Conservation (phyloP, 495 filamentous ascomycete genomes). For the Oidiodendron maius region DNA sequence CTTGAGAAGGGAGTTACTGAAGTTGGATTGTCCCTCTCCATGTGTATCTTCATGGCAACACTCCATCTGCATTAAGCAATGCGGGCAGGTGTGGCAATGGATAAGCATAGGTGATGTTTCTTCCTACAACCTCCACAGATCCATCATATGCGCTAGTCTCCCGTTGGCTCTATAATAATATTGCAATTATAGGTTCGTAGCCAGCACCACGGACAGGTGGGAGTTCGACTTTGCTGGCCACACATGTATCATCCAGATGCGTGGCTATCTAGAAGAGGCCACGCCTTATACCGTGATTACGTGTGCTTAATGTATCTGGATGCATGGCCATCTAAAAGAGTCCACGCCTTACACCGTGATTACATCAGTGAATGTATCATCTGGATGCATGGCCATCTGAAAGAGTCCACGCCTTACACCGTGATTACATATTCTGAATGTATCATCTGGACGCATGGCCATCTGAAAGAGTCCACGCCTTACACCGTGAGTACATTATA, state of each 20-base stretch:
- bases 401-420: not conserved
- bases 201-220: conserved; percentile 18
- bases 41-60: too few species aligned
- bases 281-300: not conserved
- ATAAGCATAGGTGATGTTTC: too few species aligned
- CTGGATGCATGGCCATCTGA: not conserved
- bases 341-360: not conserved
- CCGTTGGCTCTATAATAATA: conserved; percentile 12
- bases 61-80: too few species aligned
- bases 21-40: too few species aligned
- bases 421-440: not conserved
- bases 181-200: conserved; percentile 15
- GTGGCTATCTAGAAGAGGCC: not conserved
- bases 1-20: too few species aligned
- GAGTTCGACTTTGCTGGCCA: conserved; percentile 17
- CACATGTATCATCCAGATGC: not conserved
- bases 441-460: not conserved
- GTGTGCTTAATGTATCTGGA: not conserved
- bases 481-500: not conserved
- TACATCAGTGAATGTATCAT: not conserved
- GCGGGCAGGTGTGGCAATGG: too few species aligned
- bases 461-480: not conserved
- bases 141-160: conserved; percentile 1
- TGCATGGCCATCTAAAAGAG: not conserved
- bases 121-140: too few species aligned